Conservation (phyloP, 202 grass and related monocot genomes). For the Schoenoplectus triqueter region DNA sequence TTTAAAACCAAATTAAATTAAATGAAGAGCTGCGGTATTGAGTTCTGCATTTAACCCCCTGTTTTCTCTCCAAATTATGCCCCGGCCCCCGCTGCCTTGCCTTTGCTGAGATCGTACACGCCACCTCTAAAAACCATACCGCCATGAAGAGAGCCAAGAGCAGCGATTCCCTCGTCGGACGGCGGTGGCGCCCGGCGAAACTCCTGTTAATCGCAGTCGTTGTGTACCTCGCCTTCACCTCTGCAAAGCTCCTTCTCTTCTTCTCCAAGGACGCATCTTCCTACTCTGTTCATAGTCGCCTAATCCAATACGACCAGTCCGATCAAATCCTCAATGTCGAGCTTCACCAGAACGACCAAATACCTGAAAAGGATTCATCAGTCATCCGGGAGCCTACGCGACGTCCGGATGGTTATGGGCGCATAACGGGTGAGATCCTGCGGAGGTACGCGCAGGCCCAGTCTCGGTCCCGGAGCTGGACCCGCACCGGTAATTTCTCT, state of each 20-base stretch:
- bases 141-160: constrained; percentile 84
- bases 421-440: constrained; percentile 74
- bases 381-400: background rate
- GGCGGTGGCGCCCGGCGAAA: constrained; percentile 50
- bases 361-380: constrained; percentile 1
- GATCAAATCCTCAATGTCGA: constrained; percentile 40
- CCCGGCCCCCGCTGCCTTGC: background rate
- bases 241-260: constrained; percentile 58
- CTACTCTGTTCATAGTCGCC: background rate
- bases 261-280: constrained; percentile 24
- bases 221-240: constrained; percentile 68
- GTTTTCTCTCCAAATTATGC: constrained; percentile 36
- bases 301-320: background rate
- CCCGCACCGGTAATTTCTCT: constrained; percentile 57
- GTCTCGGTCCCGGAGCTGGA: constrained; percentile 35
- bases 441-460: constrained; percentile 29
- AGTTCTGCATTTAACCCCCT: constrained; percentile 36
- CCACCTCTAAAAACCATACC: background rate
- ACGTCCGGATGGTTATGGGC: constrained; percentile 52
- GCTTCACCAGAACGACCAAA: background rate
- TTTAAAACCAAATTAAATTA: constrained; percentile 16
- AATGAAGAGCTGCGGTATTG: background rate
- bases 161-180: constrained; percentile 52
- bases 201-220: constrained; percentile 51
- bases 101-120: constrained; percentile 1